Percentiles rank a stretch among this genome's conserved stretches.
Conservation (phyloP, 2,329 filamentous ascomycete species). For the Rugonectria rugulosa region DNA sequence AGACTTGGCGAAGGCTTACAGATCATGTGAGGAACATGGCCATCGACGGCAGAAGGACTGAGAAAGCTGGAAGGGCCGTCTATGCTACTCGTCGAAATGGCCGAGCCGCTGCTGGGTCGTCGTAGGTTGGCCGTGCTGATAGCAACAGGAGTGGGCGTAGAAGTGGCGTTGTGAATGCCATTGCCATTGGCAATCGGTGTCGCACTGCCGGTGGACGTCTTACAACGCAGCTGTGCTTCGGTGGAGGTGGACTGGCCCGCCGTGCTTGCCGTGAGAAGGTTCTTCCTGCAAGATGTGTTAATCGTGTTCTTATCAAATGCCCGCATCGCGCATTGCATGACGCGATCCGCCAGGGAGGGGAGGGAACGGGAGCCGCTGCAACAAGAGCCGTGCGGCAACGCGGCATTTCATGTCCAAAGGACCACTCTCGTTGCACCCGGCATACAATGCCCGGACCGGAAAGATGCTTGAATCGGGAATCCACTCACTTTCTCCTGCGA, state of each 20-base stretch:
- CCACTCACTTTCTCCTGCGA: constrained; percentile 82
- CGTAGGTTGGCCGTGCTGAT: constrained; percentile 47
- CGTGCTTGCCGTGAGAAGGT: constrained; percentile 50
- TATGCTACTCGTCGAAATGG: constrained; percentile 43
- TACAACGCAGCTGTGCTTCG: constrained; percentile 56
- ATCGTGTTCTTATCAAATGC: constrained; percentile 19
- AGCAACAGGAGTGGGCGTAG: constrained; percentile 27
- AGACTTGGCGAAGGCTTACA: constrained; percentile 51
- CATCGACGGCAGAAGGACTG: constrained; percentile 44
- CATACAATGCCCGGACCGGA: constrained; percentile 14
- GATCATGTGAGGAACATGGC: constrained; percentile 56
- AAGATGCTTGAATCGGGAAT: constrained; percentile 5
- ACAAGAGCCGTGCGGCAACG: constrained; percentile 9
- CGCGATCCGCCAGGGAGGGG: too few species aligned
- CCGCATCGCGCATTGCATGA: constrained; percentile 25
- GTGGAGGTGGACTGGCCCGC: constrained; percentile 46
- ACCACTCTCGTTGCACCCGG: constrained; percentile 12
- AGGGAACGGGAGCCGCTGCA: constrained; percentile 20
- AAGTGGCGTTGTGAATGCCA: not conserved
- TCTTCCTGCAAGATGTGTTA: constrained; percentile 50
- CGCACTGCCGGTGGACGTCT: constrained; percentile 41
- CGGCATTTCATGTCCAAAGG: constrained; percentile 2
- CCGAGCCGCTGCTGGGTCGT: constrained; percentile 47
- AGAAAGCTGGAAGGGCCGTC: constrained; percentile 38
- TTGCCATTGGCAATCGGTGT: constrained; percentile 4